Evolutionary conservation across 2,329 filamentous ascomycete species (phyloP).

Genomic region (Ustilaginoidea virens): DNA sequence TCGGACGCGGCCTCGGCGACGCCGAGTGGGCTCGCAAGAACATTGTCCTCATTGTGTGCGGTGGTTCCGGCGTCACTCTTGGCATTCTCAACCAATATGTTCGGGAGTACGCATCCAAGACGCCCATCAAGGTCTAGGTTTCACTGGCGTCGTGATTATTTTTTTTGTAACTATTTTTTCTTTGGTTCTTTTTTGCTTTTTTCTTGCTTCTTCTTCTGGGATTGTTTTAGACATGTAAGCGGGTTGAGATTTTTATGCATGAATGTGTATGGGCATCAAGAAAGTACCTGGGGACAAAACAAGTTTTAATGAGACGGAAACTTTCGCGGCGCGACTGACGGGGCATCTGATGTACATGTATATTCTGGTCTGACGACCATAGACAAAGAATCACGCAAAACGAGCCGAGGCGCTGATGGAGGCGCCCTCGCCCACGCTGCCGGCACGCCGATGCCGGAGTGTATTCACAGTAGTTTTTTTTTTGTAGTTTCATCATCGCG

Average conservation of each 20-base stretch:
- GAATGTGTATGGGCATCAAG: conserved; percentile 1
- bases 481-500: no score
- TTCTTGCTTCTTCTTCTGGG: no score
- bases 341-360: no score
- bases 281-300: conserved; percentile 1
- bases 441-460: no score
- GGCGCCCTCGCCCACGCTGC: no score
- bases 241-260: conserved; percentile 1
- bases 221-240: conserved; percentile 2
- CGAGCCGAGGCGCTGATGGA: no score
- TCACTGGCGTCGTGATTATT: no score
- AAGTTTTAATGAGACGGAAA: conserved; percentile 5
- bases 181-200: conserved; percentile 1
- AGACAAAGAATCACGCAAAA: no score
- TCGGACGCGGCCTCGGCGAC: conserved; percentile 36
- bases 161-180: no score
- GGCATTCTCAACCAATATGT: conserved; percentile 44
- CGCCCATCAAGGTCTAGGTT: conserved; percentile 15
- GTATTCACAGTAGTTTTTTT: no score
- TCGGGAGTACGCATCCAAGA: conserved; percentile 23
- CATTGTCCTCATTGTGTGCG: conserved; percentile 75
- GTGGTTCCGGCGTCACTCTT: conserved; percentile 52
- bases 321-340: no score
- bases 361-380: no score
- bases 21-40: conserved; percentile 50